Evolutionary conservation across 2,329 filamentous ascomycete genomes (phyloP).

Genomic region (Pseudogymnoascus sp.): DNA sequence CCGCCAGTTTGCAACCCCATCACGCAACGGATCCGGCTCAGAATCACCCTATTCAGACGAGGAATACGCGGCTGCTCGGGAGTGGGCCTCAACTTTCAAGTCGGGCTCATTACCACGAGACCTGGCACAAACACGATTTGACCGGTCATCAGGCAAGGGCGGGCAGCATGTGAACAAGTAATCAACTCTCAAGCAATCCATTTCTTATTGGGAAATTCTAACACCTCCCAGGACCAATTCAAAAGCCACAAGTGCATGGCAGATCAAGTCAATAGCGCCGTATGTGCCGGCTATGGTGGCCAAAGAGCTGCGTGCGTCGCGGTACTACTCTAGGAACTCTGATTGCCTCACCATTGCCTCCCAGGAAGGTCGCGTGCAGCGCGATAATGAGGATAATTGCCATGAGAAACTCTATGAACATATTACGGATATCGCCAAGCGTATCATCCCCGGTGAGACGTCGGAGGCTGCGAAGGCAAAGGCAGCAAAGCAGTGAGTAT

Average conservation of each 20-base stretch:
- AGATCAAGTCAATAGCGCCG: slow-evolving; percentile 18
- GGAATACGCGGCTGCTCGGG: slow-evolving; percentile 21
- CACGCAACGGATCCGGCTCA: background rate
- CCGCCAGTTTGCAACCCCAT: background rate
- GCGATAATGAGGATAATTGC: slow-evolving; percentile 24
- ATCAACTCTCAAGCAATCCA: background rate
- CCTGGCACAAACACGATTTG: slow-evolving; percentile 23
- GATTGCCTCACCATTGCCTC: slow-evolving; percentile 27
- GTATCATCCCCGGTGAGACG: slow-evolving; percentile 25
- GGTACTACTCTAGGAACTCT: slow-evolving; percentile 25
- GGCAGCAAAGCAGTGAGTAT: slow-evolving; percentile 36
- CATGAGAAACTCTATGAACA: slow-evolving; percentile 23
- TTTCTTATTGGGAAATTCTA: slow-evolving; percentile 8
- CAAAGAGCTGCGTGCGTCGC: slow-evolving; percentile 19
- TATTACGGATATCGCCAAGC: slow-evolving; percentile 23
- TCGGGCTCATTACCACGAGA: slow-evolving; percentile 21
- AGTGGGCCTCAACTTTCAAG: slow-evolving; percentile 25
- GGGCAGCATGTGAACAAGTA: slow-evolving; percentile 32
- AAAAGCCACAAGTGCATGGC: slow-evolving; percentile 28
- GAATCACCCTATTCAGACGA: slow-evolving; percentile 2
- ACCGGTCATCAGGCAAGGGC: slow-evolving; percentile 25
- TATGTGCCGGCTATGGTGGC: slow-evolving; percentile 25
- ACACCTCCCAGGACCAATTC: slow-evolving; percentile 24
- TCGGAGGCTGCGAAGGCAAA: slow-evolving; percentile 47
- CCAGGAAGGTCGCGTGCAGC: slow-evolving; percentile 23